A percentile compares a stretch with the other conserved stretches of the same genome.
Evolutionary conservation across 176 grass and related monocot genomes (phyloP).

Genomic region (Phoenix roebelenii): DNA sequence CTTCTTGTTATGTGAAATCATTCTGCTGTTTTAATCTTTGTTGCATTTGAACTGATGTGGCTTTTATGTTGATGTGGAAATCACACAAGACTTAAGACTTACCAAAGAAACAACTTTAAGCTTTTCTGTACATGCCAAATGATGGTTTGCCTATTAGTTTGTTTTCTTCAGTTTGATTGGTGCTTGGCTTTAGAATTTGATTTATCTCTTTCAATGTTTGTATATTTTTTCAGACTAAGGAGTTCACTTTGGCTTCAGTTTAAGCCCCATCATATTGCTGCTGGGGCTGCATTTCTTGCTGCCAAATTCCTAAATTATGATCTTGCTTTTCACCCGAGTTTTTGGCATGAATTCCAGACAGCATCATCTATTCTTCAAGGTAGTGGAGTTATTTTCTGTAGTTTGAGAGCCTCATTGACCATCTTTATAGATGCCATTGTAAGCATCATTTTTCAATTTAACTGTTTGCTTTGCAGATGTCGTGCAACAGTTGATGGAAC

Average conservation of each 20-base stretch:
- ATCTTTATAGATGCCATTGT: no score
- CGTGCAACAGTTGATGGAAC: no score
- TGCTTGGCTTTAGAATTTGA: background rate
- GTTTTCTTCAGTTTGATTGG: background rate
- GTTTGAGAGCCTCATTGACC: no score
- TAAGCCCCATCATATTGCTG: constrained; percentile 82
- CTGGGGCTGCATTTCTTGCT: constrained; percentile 80
- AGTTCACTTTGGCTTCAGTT: constrained; percentile 96
- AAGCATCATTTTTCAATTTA: no score
- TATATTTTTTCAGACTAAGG: constrained; percentile 34
- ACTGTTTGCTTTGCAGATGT: no score
- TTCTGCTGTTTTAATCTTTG: constrained; percentile 20
- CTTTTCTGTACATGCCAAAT: constrained; percentile 1
- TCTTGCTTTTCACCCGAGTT: constrained; percentile 40
- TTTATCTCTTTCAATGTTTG: constrained; percentile 12
- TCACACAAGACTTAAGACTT: no score
- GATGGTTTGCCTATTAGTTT: constrained; percentile 20
- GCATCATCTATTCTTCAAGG: constrained; percentile 67
- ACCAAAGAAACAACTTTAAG: no score
- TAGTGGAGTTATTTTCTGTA: constrained; percentile 17
- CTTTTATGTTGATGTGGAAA: constrained; percentile 1
- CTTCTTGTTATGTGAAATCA: constrained; percentile 16
- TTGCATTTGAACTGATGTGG: constrained; percentile 18
- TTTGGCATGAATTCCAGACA: constrained; percentile 80
- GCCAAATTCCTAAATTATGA: constrained; percentile 48